Percentiles rank a stretch among this genome's conserved stretches.
Conservation (phyloP, 345 rosid species). For the Cardamine resedifolia region DNA sequence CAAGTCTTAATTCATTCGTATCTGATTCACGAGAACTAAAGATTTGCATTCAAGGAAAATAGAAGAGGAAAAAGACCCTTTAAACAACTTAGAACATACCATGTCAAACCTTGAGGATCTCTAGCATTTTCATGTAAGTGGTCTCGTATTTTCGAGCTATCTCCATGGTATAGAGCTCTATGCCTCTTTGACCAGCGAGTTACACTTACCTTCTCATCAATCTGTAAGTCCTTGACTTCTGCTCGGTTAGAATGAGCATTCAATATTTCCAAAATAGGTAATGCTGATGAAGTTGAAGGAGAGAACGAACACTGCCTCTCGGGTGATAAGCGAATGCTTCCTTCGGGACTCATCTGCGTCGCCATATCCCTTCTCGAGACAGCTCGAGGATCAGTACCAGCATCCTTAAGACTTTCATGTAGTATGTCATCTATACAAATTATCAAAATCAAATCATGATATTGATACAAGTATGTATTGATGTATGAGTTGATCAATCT, state of each 20-base stretch:
- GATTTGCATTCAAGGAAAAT: not conserved
- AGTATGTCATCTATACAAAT: conserved; percentile 51
- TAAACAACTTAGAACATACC: conserved; percentile 64
- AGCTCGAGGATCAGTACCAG: conserved; percentile 56
- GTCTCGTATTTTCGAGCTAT: conserved; percentile 59
- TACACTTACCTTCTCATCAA: conserved; percentile 82
- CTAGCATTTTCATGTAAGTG: conserved; percentile 65
- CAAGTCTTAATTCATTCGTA: not conserved
- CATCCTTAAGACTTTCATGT: conserved; percentile 52
- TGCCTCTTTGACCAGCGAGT: conserved; percentile 91
- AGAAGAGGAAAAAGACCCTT: conserved; percentile 47
- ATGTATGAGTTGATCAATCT: not conserved
- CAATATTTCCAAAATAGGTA: conserved; percentile 55
- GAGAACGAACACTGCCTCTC: conserved; percentile 52
- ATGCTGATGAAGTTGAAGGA: conserved; percentile 51
- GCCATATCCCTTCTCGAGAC: conserved; percentile 96
- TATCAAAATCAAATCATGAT: not conserved
- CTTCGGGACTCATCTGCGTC: conserved; percentile 93
- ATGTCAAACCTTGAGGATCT: conserved; percentile 51
- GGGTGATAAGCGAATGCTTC: conserved; percentile 64
- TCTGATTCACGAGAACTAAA: not conserved
- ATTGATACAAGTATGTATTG: not conserved
- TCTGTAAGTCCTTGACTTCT: conserved; percentile 78
- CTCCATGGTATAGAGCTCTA: conserved; percentile 48
- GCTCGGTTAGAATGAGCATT: conserved; percentile 47